Percentiles rank a stretch among this genome's conserved stretches.
These are phyloP conservation scores for Nematodospora anomalae DNA, from an alignment of 1,139 yeast species.

Conservation along the genomic window DNA sequence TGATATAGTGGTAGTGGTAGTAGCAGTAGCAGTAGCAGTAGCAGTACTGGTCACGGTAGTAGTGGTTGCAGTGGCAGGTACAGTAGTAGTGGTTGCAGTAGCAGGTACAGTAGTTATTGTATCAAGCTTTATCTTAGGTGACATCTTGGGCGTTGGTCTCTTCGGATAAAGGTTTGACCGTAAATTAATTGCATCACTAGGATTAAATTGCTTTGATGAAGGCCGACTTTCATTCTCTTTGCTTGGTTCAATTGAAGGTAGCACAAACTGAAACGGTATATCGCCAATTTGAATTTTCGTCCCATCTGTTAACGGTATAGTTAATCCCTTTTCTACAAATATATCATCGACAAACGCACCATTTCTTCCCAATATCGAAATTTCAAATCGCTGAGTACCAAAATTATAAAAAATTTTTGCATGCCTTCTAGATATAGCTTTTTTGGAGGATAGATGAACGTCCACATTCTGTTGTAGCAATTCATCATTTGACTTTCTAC, in stretches of 20 bases:
- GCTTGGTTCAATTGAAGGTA: conserved; percentile 55
- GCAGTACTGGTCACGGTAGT: neutral
- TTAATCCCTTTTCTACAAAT: conserved; percentile 85
- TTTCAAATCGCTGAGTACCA: conserved; percentile 89
- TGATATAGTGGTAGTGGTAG: neutral
- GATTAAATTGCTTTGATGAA: conserved; percentile 44
- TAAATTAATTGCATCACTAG: conserved; percentile 54
- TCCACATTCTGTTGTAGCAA: conserved; percentile 60
- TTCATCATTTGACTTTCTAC: conserved; percentile 81
- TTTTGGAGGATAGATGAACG: conserved; percentile 86
- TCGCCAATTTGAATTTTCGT: conserved; percentile 92
- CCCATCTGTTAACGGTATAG: conserved; percentile 79
- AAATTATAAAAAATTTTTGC: conserved; percentile 94
- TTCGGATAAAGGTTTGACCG: conserved; percentile 44
- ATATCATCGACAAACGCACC: conserved; percentile 94
- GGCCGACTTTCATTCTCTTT: conserved; percentile 22
- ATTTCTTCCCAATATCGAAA: conserved; percentile 87
- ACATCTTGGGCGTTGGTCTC: conserved; percentile 20
- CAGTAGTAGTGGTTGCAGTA: too few species aligned
- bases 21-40: neutral
- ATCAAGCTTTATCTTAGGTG: conserved; percentile 15
- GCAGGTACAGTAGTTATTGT: conserved; percentile 4
- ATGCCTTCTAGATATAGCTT: conserved; percentile 89
- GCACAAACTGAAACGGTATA: conserved; percentile 79
- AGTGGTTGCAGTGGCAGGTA: neutral